Evolutionary conservation across 1,284 basidiomycete species (phyloP), one percentile per base, ranked within the genome.

Genomic region (Coniophora puteana): DNA sequence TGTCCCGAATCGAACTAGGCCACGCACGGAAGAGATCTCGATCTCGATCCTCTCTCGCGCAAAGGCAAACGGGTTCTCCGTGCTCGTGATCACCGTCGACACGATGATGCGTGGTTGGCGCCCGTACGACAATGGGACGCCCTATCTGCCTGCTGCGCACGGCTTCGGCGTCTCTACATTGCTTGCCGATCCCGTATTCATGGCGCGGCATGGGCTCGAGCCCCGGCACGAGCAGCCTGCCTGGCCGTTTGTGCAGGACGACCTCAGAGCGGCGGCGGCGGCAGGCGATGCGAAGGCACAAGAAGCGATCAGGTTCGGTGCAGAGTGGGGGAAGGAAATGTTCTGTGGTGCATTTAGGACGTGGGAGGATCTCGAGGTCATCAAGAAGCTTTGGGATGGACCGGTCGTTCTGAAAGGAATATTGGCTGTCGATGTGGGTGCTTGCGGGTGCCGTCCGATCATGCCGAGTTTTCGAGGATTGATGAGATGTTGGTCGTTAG

Each of bases 331-430:
- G 27, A 63, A 66, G 41, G 77, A 85, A 57, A 63, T 66, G 8
- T 77, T 72, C 41, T 78, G 79, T 7, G 82, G 81, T 3, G 46
- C 67, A 23, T 84, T 76, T 55, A 68, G 69, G 48, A 63, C 65
- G 16, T 87, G 85, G 84, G 74, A 83, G 43, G 74, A 86, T 40
- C 53, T 88, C 28, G 68, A 67, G 49, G 76, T 83, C 48, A 52
- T 88, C 46, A 66, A 74, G 46, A 66, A 80, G 16, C 71, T 80
- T 39, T 89, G 83, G 84, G 74, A 83, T 17, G 83, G 84, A 0
- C 80, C 75, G 23, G 58, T 88, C 40, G 61, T 88, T 13, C 57
- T 88, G 46, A 89, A 88, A 56, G 85, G 83, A 3, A 84, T 90
- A 40, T 78, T 76, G 47, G 64, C 56, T 26, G 66, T 71, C 27